A percentile compares a stretch with the other conserved stretches of the same genome.
Conservation (phyloP, 192 early-diverging fungal genomes). For the Coemansia sp. region DNA sequence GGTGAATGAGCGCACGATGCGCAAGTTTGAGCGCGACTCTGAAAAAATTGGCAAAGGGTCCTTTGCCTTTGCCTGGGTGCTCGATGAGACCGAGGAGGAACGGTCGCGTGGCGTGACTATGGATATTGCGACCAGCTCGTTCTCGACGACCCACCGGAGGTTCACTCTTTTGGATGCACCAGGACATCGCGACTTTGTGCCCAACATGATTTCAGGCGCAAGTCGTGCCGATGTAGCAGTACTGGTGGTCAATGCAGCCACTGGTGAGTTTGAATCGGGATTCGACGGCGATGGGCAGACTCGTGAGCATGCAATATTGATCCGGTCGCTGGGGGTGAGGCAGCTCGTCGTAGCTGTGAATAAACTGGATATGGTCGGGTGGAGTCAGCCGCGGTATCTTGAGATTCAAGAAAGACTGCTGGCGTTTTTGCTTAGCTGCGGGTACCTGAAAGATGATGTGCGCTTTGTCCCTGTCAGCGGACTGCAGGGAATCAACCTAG, state of each 20-base stretch:
- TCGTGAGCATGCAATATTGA: constrained; percentile 89
- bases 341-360: constrained; percentile 94
- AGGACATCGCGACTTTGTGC: constrained; percentile 97
- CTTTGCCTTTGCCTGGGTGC: constrained; percentile 96
- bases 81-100: constrained; percentile 97
- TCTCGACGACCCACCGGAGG: constrained; percentile 70
- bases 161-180: constrained; percentile 96
- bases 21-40: constrained; percentile 85
- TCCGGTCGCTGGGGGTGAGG: constrained; percentile 87
- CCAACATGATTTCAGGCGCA: constrained; percentile 98
- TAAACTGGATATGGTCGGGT: constrained; percentile 88
- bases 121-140: constrained; percentile 88
- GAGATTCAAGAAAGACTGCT: constrained; percentile 69
- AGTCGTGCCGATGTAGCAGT: constrained; percentile 89
- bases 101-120: constrained; percentile 87
- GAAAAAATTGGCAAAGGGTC: constrained; percentile 92
- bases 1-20: constrained; percentile 81
- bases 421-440: constrained; percentile 71
- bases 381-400: constrained; percentile 75
- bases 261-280: constrained; percentile 92
- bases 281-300: constrained; percentile 95
- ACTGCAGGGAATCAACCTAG: constrained; percentile 84
- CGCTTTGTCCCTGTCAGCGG: constrained; percentile 90
- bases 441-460: constrained; percentile 72
- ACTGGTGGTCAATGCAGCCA: constrained; percentile 84